Evolutionary conservation across 2,329 filamentous ascomycete genomes (phyloP).

Genomic region (Penicillium sp.): DNA sequence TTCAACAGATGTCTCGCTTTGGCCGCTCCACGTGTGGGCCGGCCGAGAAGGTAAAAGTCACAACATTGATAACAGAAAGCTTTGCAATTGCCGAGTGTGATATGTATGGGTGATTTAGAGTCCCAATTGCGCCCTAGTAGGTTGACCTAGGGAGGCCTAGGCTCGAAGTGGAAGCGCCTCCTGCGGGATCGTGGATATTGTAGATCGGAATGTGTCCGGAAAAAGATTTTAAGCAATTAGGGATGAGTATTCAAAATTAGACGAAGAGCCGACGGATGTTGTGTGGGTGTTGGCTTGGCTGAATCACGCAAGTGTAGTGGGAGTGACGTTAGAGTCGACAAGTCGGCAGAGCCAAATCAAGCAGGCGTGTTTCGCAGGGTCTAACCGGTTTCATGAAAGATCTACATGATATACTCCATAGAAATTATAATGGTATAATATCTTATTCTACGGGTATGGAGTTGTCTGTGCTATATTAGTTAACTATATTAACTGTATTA

Average conservation of each 20-base stretch:
- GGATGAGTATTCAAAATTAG: not conserved
- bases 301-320: conserved; percentile 27
- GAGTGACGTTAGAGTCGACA: conserved; percentile 26
- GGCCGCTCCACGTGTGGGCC: not conserved
- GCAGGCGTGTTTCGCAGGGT: not conserved
- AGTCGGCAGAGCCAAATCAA: conserved; percentile 2
- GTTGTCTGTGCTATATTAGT: not conserved
- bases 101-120: not conserved
- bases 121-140: conserved; percentile 1
- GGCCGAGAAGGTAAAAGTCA: not conserved
- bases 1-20: not conserved
- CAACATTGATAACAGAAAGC: not conserved
- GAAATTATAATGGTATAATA: not conserved
- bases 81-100: not conserved
- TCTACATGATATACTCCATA: not conserved
- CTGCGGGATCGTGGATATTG: not conserved
- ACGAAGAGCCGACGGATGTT: not conserved
- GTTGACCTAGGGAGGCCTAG: not conserved
- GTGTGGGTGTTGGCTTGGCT: conserved; percentile 6
- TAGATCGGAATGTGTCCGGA: not conserved
- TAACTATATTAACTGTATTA: not conserved
- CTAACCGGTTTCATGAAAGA: not conserved
- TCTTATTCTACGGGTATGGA: not conserved
- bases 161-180: not conserved
- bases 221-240: not conserved